Evolutionary conservation across 257 asterid genomes (phyloP).

Genomic region (Solanum clarkiae): DNA sequence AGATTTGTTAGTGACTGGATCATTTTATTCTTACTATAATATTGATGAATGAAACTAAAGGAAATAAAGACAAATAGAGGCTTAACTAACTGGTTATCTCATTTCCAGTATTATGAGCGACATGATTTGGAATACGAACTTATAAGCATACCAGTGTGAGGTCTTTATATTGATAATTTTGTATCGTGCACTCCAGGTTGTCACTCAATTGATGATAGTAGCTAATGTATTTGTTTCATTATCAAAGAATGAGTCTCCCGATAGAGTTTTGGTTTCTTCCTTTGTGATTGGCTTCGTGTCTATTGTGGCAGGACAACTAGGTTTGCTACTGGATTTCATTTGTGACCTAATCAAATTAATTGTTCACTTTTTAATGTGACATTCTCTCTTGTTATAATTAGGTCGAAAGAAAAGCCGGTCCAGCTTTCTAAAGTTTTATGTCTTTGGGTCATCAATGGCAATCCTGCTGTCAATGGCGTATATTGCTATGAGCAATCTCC

Average conservation of each 20-base stretch:
- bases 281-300: conserved; percentile 35
- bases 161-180: neutral
- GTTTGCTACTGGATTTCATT: conserved; percentile 12
- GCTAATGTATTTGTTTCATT: conserved; percentile 17
- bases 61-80: too few relatives aligned
- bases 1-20: neutral
- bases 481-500: conserved; percentile 18
- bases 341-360: neutral
- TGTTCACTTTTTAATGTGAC: neutral
- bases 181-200: conserved; percentile 27
- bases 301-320: conserved; percentile 62
- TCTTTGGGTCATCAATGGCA: conserved; percentile 53
- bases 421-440: conserved; percentile 45
- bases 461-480: conserved; percentile 26
- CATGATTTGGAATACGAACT: neutral
- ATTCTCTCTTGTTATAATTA: conserved; percentile 9
- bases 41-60: too few relatives aligned
- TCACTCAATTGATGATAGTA: conserved; percentile 37
- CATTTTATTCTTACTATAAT: neutral
- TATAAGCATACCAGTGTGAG: neutral
- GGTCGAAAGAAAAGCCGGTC: conserved; percentile 67
- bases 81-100: neutral
- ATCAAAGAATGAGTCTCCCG: neutral
- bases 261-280: conserved; percentile 21
- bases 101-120: neutral